A percentile compares a stretch with the other conserved stretches of the same genome.
Conservation (phyloP, 345 rosid genomes). For the Mercurialis annua region DNA sequence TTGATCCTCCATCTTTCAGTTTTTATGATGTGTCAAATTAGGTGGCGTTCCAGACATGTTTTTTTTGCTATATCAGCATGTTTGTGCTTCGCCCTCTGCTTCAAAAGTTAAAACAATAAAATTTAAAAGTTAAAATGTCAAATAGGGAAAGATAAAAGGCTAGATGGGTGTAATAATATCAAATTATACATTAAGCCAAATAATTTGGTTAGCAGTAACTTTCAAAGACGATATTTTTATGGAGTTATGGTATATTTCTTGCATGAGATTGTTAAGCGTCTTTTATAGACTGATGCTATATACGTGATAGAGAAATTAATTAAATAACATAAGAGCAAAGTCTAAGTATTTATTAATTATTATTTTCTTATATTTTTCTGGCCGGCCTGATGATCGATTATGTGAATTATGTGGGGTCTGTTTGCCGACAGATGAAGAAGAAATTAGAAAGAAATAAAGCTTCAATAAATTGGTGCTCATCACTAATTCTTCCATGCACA, state of each 20-base stretch:
- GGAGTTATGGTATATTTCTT: not conserved
- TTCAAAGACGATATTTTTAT: slow-evolving; percentile 5
- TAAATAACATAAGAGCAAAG: not conserved
- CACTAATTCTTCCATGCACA: not conserved
- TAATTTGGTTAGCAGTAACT: slow-evolving; percentile 9
- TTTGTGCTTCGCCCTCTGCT: too few species aligned
- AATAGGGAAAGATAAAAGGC: not conserved
- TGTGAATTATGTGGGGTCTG: slow-evolving; percentile 18
- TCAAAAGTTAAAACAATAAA: too few species aligned
- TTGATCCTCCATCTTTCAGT: too few species aligned
- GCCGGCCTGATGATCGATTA: slow-evolving; percentile 12
- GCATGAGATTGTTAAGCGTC: slow-evolving; percentile 11
- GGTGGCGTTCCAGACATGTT: too few species aligned
- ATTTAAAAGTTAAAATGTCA: too few species aligned
- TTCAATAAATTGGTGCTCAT: not conserved
- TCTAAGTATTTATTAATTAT: too few species aligned
- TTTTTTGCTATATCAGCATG: too few species aligned
- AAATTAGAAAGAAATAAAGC: not conserved
- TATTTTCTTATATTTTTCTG: slow-evolving; percentile 1
- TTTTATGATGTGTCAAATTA: too few species aligned
- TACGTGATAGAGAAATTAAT: not conserved
- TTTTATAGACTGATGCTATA: slow-evolving; percentile 12
- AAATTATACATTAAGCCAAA: slow-evolving; percentile 2
- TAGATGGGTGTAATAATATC: not conserved
- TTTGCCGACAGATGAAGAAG: slow-evolving; percentile 19